Percentiles rank a stretch among this genome's conserved stretches.
phyloP scores from a whole-genome alignment of 2,329 filamentous ascomycete genomes.

The Fusarium sterilihyphosum region DNA sequence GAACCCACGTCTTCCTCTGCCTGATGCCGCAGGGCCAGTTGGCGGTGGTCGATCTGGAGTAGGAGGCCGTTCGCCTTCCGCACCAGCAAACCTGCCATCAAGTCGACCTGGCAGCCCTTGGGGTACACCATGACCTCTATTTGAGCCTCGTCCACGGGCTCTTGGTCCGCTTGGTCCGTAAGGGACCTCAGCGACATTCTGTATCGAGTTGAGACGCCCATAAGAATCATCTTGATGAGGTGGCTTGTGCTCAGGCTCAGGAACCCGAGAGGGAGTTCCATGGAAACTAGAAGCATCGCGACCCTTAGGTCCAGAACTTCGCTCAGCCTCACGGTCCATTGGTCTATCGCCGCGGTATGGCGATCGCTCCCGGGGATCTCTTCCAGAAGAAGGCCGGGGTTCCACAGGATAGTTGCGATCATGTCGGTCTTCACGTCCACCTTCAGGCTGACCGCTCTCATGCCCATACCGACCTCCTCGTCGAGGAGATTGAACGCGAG shows the following conservation, averaged over 20 bases:
- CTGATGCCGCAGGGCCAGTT: slow-evolving; percentile 63
- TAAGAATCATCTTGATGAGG: slow-evolving; percentile 70
- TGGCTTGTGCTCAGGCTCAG: slow-evolving; percentile 62
- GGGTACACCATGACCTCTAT: slow-evolving; percentile 49
- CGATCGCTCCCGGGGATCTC: slow-evolving; percentile 49
- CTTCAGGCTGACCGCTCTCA: slow-evolving; percentile 48
- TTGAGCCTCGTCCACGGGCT: slow-evolving; percentile 58
- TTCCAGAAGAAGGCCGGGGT: slow-evolving; percentile 40
- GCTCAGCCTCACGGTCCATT: slow-evolving; percentile 53
- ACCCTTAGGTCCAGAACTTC: slow-evolving; percentile 49
- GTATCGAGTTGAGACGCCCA: slow-evolving; percentile 67
- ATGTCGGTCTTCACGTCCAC: slow-evolving; percentile 58
- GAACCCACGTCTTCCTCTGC: slow-evolving; percentile 57
- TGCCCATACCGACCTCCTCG: slow-evolving; percentile 47
- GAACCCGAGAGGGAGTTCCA: slow-evolving; percentile 48
- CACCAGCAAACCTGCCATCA: slow-evolving; percentile 54
- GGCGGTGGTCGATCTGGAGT: slow-evolving; percentile 63
- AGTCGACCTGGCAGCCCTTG: slow-evolving; percentile 52
- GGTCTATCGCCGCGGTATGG: slow-evolving; percentile 50
- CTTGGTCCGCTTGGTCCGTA: slow-evolving; percentile 69
- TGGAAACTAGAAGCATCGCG: slow-evolving; percentile 54
- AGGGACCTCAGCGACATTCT: slow-evolving; percentile 59
- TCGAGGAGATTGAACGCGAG: slow-evolving; percentile 61
- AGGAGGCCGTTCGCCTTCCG: slow-evolving; percentile 54
- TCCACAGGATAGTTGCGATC: slow-evolving; percentile 53